Evolutionary conservation across 2,329 filamentous ascomycete species (phyloP).

Genomic region (Zymoseptoria brevis): DNA sequence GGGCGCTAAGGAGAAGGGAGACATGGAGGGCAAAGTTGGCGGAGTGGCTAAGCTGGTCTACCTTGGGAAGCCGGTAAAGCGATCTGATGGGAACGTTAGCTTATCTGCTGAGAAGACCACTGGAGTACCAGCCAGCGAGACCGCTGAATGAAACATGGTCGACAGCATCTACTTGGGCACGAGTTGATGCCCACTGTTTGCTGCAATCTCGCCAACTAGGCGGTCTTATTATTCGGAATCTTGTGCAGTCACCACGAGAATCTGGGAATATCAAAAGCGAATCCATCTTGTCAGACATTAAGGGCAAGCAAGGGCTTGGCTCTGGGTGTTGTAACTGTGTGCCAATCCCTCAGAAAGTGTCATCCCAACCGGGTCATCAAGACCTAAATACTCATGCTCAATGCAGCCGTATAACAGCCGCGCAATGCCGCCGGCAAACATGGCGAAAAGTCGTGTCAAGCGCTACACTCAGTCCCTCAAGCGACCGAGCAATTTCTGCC

Average conservation of each 20-base stretch:
- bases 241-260: neutral
- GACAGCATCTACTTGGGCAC: neutral
- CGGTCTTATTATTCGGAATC: neutral
- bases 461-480: constrained; percentile 26
- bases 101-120: neutral
- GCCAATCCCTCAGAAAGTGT: neutral
- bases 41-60: constrained; percentile 39
- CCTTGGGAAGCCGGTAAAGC: constrained; percentile 31
- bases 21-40: constrained; percentile 40
- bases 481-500: constrained; percentile 35
- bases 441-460: neutral
- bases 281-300: neutral
- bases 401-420: neutral
- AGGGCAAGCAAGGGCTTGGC: neutral
- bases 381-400: neutral
- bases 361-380: neutral
- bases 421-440: neutral
- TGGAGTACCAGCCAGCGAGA: neutral
- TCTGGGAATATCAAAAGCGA: neutral
- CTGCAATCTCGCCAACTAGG: neutral
- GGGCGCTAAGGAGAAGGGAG: constrained; percentile 41
- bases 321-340: neutral
- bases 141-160: neutral
- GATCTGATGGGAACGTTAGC: neutral
- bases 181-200: neutral